Evolutionary conservation across 2,329 filamentous ascomycete genomes (phyloP).

Genomic region (Monosporascus sp.): DNA sequence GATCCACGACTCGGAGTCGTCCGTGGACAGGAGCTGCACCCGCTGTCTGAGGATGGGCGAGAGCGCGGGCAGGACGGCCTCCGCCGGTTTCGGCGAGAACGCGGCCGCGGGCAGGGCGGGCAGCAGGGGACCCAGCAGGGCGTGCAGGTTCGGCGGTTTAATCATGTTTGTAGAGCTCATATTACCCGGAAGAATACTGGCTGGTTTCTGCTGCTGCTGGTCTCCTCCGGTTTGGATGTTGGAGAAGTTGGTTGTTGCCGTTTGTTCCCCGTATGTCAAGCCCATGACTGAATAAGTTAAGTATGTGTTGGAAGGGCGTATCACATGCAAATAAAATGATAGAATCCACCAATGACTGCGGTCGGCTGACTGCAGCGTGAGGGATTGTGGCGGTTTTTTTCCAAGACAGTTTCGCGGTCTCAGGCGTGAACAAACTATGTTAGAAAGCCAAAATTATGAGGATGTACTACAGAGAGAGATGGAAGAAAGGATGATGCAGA

Average conservation of each 20-base stretch:
- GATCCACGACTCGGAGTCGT: conserved; percentile 64
- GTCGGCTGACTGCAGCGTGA: background rate
- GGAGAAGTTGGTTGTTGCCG: background rate
- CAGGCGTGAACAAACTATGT: background rate
- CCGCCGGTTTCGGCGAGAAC: conserved; percentile 51
- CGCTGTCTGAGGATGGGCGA: conserved; percentile 62
- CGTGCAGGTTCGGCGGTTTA: conserved; percentile 38
- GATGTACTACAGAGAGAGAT: background rate
- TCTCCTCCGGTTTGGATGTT: background rate
- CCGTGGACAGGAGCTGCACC: conserved; percentile 56
- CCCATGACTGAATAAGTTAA: background rate
- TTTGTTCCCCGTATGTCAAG: background rate
- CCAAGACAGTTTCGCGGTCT: background rate
- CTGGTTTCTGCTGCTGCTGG: background rate
- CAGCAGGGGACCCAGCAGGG: conserved; percentile 51
- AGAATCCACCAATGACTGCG: too few relatives aligned
- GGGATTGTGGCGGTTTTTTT: background rate
- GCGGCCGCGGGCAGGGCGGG: conserved; percentile 55
- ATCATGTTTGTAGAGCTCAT: conserved; percentile 16
- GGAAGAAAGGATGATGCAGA: background rate
- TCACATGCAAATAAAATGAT: background rate
- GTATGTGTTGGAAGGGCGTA: background rate
- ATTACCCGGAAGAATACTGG: background rate
- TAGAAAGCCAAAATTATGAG: background rate
- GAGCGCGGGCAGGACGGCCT: conserved; percentile 52